phyloP scores from a whole-genome alignment of 1,139 yeast genomes.

The Candida tetrigidarum region DNA sequence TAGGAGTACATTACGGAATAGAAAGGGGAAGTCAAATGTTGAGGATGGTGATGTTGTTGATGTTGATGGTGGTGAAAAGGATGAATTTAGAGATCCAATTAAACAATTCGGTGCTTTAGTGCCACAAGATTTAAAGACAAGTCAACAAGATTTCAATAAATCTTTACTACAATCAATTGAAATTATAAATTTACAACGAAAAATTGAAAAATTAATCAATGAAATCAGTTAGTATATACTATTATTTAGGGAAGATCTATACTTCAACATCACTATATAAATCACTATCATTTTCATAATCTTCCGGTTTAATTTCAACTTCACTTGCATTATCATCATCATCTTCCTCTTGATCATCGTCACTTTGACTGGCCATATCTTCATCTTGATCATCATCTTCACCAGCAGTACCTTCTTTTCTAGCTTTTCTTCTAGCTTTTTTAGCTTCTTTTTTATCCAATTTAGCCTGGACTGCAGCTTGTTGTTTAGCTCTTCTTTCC shows the following conservation, averaged over 20 bases:
- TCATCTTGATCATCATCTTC: conserved; percentile 24
- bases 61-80: background rate
- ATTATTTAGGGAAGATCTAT: conserved; percentile 6
- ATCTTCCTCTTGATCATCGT: conserved; percentile 10
- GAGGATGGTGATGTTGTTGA: background rate
- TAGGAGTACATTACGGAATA: conserved; percentile 10
- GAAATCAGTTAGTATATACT: conserved; percentile 20
- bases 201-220: conserved; percentile 23
- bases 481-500: conserved; percentile 77
- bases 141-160: conserved; percentile 41
- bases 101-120: conserved; percentile 55
- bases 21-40: conserved; percentile 7
- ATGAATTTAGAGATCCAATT: conserved; percentile 39
- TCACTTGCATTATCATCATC: conserved; percentile 21
- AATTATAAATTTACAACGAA: conserved; percentile 28
- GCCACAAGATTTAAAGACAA: conserved; percentile 42
- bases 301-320: conserved; percentile 43
- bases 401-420: conserved; percentile 45
- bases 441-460: conserved; percentile 73
- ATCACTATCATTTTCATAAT: conserved; percentile 54
- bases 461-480: conserved; percentile 77
- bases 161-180: conserved; percentile 34
- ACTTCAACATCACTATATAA: conserved; percentile 48
- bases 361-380: conserved; percentile 8
- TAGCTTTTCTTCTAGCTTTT: conserved; percentile 71